Evolutionary conservation across 768 basidiomycete species (phyloP).

Genomic region (Naganishia randhawae): DNA sequence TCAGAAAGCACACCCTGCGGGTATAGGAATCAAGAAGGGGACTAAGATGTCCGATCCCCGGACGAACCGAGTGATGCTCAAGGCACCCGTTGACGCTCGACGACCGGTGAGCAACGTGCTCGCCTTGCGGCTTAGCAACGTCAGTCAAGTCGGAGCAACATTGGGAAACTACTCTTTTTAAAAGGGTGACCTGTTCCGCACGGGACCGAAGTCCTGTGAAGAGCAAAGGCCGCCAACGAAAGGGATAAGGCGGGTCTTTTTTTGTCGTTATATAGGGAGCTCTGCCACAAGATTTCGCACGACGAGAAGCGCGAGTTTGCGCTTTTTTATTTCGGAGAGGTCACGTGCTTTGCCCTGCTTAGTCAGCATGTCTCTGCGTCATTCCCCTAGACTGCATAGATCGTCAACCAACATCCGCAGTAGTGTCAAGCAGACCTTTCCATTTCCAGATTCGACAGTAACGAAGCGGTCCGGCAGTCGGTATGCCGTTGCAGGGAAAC

Average conservation of each 20-base stretch:
- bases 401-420: background rate
- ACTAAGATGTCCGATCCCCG: conserved; percentile 19
- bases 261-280: background rate
- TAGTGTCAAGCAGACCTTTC: background rate
- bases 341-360: conserved; percentile 2
- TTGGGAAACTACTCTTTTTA: conserved; percentile 22
- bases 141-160: conserved; percentile 23
- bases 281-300: background rate
- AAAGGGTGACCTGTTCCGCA: conserved; percentile 25
- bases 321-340: background rate
- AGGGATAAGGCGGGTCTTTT: background rate
- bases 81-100: conserved; percentile 25
- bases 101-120: conserved; percentile 16
- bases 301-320: background rate
- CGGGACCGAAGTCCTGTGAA: conserved; percentile 23
- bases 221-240: background rate
- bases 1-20: conserved; percentile 21
- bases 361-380: background rate
- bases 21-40: conserved; percentile 13
- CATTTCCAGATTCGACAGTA: background rate
- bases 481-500: background rate
- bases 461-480: background rate
- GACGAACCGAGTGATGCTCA: conserved; percentile 1
- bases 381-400: background rate
- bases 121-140: conserved; percentile 24